A percentile compares a stretch with the other conserved stretches of the same genome.
Evolutionary conservation across 1,139 yeast genomes (phyloP).

Genomic region (Nakaseomyces bracarensis): DNA sequence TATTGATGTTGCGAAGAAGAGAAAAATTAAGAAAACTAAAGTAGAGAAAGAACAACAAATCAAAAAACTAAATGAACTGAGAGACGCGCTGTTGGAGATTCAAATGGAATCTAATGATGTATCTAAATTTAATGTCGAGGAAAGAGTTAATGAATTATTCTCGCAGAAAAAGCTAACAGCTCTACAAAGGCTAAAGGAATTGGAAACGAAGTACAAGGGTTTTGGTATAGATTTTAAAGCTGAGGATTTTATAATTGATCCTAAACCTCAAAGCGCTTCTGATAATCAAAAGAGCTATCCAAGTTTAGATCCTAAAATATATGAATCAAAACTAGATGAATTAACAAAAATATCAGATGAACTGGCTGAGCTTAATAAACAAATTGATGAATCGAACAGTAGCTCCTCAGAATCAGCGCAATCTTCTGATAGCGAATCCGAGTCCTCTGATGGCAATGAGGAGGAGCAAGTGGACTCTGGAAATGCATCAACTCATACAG

Average conservation of each 20-base stretch:
- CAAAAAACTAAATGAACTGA: slow-evolving; percentile 41
- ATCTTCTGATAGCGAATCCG: slow-evolving; percentile 14
- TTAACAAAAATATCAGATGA: slow-evolving; percentile 41
- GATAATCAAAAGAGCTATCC: slow-evolving; percentile 11
- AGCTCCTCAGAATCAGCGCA: slow-evolving; percentile 1
- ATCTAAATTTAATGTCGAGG: slow-evolving; percentile 49
- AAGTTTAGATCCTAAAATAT: slow-evolving; percentile 38
- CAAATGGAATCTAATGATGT: slow-evolving; percentile 71
- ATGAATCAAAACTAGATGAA: slow-evolving; percentile 40
- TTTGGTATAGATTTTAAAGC: slow-evolving; percentile 47
- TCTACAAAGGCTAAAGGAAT: slow-evolving; percentile 54
- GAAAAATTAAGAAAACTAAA: slow-evolving; percentile 8
- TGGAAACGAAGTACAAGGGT: slow-evolving; percentile 53
- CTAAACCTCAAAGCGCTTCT: slow-evolving; percentile 11
- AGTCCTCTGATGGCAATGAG: slow-evolving; percentile 10
- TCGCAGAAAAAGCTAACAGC: slow-evolving; percentile 54
- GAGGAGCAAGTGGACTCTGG: slow-evolving; percentile 2
- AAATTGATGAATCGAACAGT: slow-evolving; percentile 6
- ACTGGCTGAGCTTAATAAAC: slow-evolving; percentile 14
- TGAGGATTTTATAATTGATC: slow-evolving; percentile 12
- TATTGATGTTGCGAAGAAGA: slow-evolving; percentile 10
- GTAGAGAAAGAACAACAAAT: slow-evolving; percentile 12
- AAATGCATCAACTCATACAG: slow-evolving; percentile 3
- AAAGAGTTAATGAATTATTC: slow-evolving; percentile 46
- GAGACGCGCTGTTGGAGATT: slow-evolving; percentile 49